Percentiles rank a stretch among this genome's conserved stretches.
Evolutionary conservation across 2,329 filamentous ascomycete genomes (phyloP).

Genomic region (Alternaria brassicicola): DNA sequence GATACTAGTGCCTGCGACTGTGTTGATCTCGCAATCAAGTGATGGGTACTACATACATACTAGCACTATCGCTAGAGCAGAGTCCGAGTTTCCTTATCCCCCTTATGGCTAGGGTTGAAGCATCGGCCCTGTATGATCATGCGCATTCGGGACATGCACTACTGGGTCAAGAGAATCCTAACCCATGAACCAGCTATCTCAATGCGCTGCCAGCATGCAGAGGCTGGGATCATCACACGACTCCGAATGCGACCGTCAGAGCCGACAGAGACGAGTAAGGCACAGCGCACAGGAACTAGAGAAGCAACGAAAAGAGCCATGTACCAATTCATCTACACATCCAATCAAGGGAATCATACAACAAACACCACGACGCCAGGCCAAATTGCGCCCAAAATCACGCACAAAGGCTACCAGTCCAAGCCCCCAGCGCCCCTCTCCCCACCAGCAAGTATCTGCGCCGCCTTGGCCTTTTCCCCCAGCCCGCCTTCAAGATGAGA

Average conservation of each 20-base stretch:
- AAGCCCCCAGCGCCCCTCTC: conserved; percentile 52
- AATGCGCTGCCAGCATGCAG: neutral
- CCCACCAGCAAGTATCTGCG: conserved; percentile 54
- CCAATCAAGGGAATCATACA: neutral
- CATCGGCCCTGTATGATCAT: neutral
- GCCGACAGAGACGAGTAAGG: neutral
- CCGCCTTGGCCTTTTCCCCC: conserved; percentile 53
- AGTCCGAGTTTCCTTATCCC: no score
- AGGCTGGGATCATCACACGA: neutral
- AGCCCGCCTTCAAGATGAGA: conserved; percentile 54
- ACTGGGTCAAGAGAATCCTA: neutral
- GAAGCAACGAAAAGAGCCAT: neutral
- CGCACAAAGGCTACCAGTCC: conserved; percentile 49
- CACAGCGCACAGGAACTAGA: neutral
- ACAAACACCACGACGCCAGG: neutral
- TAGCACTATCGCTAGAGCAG: neutral
- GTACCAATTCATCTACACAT: neutral
- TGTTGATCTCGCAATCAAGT: neutral
- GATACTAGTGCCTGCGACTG: neutral
- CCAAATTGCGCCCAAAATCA: neutral
- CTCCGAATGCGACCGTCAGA: neutral
- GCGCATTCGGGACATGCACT: neutral
- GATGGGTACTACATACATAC: neutral
- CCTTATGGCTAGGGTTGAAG: neutral
- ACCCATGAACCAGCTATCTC: neutral